Evolutionary conservation across 768 basidiomycete genomes (phyloP).

Genomic region (Artomyces pyxidatus): DNA sequence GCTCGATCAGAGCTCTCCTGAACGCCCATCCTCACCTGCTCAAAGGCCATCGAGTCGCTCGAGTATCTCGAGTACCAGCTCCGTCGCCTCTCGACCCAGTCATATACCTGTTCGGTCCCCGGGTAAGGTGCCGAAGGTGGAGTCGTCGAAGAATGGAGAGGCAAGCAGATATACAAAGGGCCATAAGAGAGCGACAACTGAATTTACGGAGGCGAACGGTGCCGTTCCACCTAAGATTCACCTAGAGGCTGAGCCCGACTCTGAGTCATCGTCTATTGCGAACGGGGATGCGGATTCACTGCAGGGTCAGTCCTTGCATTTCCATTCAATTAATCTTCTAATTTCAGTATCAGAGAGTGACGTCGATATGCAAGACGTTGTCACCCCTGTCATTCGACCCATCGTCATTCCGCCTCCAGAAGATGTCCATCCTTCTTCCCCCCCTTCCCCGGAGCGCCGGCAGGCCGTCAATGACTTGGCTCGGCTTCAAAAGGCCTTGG

Average conservation of each 20-base stretch:
- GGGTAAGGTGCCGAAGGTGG: conserved; percentile 23
- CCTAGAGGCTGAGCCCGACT: conserved; percentile 7
- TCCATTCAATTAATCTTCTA: conserved; percentile 14
- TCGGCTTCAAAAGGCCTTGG: background rate
- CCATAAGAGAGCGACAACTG: conserved; percentile 21
- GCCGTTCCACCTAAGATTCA: conserved; percentile 18
- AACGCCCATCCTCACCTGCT: conserved; percentile 17
- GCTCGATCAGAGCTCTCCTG: conserved; percentile 24
- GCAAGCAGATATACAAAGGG: conserved; percentile 18
- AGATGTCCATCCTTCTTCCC: conserved; percentile 25
- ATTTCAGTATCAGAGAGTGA: conserved; percentile 28
- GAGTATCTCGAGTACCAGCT: conserved; percentile 20
- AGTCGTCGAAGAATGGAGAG: conserved; percentile 9
- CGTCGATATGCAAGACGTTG: conserved; percentile 18
- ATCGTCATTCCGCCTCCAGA: conserved; percentile 10
- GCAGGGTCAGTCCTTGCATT: conserved; percentile 14
- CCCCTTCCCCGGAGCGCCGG: conserved; percentile 6
- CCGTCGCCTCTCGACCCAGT: conserved; percentile 23
- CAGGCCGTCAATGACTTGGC: background rate
- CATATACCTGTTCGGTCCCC: conserved; percentile 39
- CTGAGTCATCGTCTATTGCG: background rate
- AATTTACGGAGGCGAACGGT: conserved; percentile 21
- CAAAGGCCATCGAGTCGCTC: conserved; percentile 19
- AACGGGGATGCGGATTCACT: background rate
- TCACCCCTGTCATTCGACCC: conserved; percentile 10